Base-by-base conservation (phyloP, 2,329 filamentous ascomycete genomes). In the Graphiopsis chlorocephala region DNA sequence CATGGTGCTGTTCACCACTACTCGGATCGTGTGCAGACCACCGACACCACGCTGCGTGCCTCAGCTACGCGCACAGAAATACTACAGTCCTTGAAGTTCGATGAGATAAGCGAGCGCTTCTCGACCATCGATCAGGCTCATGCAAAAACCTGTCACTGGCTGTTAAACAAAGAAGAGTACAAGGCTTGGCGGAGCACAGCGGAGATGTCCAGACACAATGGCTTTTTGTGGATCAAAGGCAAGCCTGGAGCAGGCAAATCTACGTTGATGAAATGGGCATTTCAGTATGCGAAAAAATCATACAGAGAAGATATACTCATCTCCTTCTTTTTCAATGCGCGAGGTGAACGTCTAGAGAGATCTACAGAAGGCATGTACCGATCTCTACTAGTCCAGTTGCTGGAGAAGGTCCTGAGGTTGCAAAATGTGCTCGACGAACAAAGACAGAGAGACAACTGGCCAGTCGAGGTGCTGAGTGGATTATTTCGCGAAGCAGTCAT, bases 261-360 rank as follows among this genome's bases (percentile, higher is more conserved):
- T 14, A 82, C 78, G 0, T 63, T 82, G 2, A 75, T 77, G 70
- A 78, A 76, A 58, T 72, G 65, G 60, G 7, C 33, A 2, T 6
- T 56, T 4, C 28, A 25, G 26, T 23, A 29, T 8, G 61, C 65
- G 1, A 47, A 66, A 15, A 15, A 45, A 5, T n/a, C n/a, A n/a
- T n/a, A n/a, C 28, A 64, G 25, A 2, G 65, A 71, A n/a, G 63
- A 66, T 1, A 47, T 73, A 0, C 66, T 80, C 0, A 63, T 82
- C 0, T 79, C 77, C 0, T 84, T 83, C 69, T 84, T 83, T 74
- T 84, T 84, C 74, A 80, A 83, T 63, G 81, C 81, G 0, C 72
- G 80, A 62, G 82, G 81, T 0, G 72, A 74, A 33, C 33, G 71
- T 2, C 69, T 83, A 7, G 82, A 86, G 56, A 83, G 76, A 63